Evolutionary conservation across 2,329 filamentous ascomycete genomes (phyloP), one percentile per base, ranked within the genome.

Genomic region (Fusarium proliferatum): DNA sequence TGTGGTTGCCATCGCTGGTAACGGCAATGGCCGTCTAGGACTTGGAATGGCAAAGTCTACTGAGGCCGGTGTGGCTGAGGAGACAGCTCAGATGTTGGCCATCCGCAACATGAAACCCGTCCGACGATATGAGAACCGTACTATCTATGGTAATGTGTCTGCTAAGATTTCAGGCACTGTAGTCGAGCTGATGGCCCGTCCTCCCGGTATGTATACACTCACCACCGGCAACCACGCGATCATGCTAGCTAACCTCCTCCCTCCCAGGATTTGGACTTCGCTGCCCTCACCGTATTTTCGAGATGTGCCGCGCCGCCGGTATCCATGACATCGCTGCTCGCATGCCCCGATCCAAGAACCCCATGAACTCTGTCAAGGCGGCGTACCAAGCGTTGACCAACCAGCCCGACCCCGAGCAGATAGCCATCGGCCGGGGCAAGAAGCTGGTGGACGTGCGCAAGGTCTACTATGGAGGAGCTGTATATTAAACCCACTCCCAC

Each of bases 291-390:
- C 90, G 95, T 74, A 96, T 99, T 82, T 98, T 95, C 84, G 96
- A 99, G 83, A 95, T 99, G 87, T 95, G 94, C 80, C 93, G 94
- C 73, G 91, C 92, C 55, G 93, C 91, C 45, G 96, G 96, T 74
- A 94, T 99, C 79, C 88, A 92, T 73, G 96, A 99, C 82, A 89
- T 99, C 39, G 89, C 95, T 21, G 95, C 94, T 55, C 89, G 89
- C 75, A 95, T 97, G 71, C 91, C 92, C 42, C 92, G 96, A 51
- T 94, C 94, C 71, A 90, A 95, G 79, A 98, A 97, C 87, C 94
- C 95, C 76, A 97, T 98, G 95, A 99, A 99, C 86, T 94, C 95
- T 23, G 93, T 97, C 84, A 98, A 98, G 86, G 96, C 96, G 19
- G 89, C 94, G 45, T 94, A 93, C 83, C 83, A 96, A 82, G 96